Evolutionary conservation across 1,284 basidiomycete species (phyloP).

Genomic region (Stygiomarasmius scandens): DNA sequence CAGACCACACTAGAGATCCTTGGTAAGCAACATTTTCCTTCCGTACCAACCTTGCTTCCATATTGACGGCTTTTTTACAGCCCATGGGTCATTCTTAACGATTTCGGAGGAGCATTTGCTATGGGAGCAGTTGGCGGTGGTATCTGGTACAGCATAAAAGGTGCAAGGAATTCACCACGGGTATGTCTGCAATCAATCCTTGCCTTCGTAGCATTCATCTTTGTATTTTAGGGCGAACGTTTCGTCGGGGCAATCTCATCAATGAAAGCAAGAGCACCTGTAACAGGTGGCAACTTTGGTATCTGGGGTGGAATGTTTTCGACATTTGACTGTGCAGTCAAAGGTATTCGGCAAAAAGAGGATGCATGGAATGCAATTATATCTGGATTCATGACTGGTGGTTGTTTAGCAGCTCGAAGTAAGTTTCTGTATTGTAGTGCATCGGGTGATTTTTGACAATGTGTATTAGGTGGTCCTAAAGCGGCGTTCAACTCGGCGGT

Average conservation of each 20-base stretch:
- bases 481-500: constrained; percentile 90
- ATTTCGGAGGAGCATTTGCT: constrained; percentile 95
- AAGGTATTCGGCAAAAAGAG: constrained; percentile 97
- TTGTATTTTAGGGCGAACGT: constrained; percentile 77
- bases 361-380: constrained; percentile 99
- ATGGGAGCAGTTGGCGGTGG: constrained; percentile 97
- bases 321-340: constrained; percentile 97
- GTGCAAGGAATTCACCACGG: constrained; percentile 93
- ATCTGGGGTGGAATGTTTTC: constrained; percentile 99
- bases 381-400: constrained; percentile 97
- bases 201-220: neutral
- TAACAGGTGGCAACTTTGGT: constrained; percentile 97
- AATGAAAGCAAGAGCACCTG: constrained; percentile 97
- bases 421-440: constrained; percentile 40
- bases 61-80: constrained; percentile 43
- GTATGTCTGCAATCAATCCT: constrained; percentile 49
- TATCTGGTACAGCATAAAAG: constrained; percentile 99
- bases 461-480: constrained; percentile 81
- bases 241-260: constrained; percentile 92
- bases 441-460: constrained; percentile 5
- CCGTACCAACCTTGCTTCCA: neutral
- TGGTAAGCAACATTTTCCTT: constrained; percentile 55
- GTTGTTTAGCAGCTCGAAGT: constrained; percentile 94
- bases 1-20: constrained; percentile 92
- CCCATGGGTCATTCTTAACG: constrained; percentile 98